Percentiles rank a stretch among this genome's conserved stretches.
Conservation (phyloP, 495 filamentous ascomycete genomes). For the Parachaetomium inaequale region DNA sequence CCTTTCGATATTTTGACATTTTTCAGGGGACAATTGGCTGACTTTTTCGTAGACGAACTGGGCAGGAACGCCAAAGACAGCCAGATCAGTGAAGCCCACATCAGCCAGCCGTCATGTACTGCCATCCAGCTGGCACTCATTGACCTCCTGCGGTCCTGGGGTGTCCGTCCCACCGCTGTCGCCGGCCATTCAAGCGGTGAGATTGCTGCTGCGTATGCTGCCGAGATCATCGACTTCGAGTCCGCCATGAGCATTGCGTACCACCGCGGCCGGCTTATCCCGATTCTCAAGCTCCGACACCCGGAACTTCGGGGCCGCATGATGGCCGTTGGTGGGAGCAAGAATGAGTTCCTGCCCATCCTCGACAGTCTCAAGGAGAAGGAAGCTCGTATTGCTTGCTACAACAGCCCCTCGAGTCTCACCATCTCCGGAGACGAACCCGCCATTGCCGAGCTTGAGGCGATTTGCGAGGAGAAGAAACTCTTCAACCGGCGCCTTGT, state of each 20-base stretch:
- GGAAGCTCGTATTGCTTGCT: constrained; percentile 25
- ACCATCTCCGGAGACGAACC: constrained; percentile 54
- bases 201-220: constrained; percentile 52
- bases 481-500: constrained; percentile 53
- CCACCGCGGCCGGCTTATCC: constrained; percentile 39
- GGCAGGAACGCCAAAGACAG: constrained; percentile 38
- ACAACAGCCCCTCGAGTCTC: constrained; percentile 58
- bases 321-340: constrained; percentile 46
- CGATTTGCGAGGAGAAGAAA: constrained; percentile 41
- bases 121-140: constrained; percentile 52
- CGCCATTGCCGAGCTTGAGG: constrained; percentile 49
- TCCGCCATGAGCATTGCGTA: constrained; percentile 53
- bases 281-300: neutral
- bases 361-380: constrained; percentile 39
- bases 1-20: constrained; percentile 16
- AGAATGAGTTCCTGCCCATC: constrained; percentile 40
- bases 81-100: constrained; percentile 43
- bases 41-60: constrained; percentile 19
- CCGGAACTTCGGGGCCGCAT: constrained; percentile 35
- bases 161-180: constrained; percentile 49
- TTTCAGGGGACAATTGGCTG: constrained; percentile 5
- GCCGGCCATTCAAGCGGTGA: constrained; percentile 63
- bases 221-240: constrained; percentile 43
- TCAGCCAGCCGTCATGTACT: constrained; percentile 49
- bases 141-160: constrained; percentile 51